These are phyloP conservation scores for Hymenotorrendiella dingleyae DNA, from an alignment of 2,329 filamentous ascomycete species.

Conservation along the genomic window DNA sequence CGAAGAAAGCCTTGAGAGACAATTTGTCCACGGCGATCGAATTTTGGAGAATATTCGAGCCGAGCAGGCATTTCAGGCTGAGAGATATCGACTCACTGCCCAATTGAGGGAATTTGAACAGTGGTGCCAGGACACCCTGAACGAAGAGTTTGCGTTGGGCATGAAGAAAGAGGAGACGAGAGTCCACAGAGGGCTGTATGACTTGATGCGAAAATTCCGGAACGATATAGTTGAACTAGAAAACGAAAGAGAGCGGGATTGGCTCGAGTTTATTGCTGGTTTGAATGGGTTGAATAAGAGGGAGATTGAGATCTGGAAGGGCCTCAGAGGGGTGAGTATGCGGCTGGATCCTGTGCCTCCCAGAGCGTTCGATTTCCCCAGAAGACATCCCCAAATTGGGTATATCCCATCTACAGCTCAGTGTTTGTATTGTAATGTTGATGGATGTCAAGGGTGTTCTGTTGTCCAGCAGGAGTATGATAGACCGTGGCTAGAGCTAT, in stretches of 20 bases:
- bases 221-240: constrained; percentile 4
- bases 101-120: constrained; percentile 1
- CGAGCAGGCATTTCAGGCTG: not conserved
- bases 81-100: not conserved
- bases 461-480: not conserved
- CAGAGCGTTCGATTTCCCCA: not conserved
- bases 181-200: not conserved
- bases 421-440: constrained; percentile 1
- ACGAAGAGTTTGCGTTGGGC: constrained; percentile 1
- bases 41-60: constrained; percentile 2
- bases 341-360: not conserved
- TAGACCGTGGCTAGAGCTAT: constrained; percentile 1
- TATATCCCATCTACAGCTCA: no score
- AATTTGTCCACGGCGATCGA: not conserved
- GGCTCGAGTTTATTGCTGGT: constrained; percentile 5
- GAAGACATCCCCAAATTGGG: not conserved
- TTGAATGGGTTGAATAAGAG: constrained; percentile 1
- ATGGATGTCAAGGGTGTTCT: constrained; percentile 1
- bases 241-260: not conserved
- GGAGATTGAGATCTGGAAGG: constrained; percentile 2
- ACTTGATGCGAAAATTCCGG: not conserved
- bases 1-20: not conserved
- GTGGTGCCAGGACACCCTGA: not conserved
- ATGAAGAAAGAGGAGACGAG: not conserved
- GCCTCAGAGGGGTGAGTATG: not conserved